Evolutionary conservation across 1,284 basidiomycete genomes (phyloP), one percentile per base, ranked within the genome.

Genomic region (Apiotrichum sp.): DNA sequence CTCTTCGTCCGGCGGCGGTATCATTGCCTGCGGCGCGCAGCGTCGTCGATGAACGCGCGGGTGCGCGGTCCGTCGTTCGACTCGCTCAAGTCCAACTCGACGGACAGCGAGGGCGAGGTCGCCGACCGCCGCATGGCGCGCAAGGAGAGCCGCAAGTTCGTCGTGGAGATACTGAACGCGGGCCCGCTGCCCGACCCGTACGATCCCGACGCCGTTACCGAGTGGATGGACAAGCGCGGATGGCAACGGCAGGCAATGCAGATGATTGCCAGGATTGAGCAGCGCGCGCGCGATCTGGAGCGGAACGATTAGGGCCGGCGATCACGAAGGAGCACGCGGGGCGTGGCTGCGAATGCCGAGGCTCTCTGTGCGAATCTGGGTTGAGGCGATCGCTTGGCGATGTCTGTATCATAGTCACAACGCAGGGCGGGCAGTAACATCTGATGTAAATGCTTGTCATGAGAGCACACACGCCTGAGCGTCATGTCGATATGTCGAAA

Each of bases 151-250:
- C 13, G 32, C 7, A 47, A 47, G 31, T 56, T 62, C 55, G 59
- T 66, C 33, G 56, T 45, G 31, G 7, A 49, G 34, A 38, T 47
- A 10, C 32, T 71, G 35, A 52, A 58, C 22, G 48, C 55, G 31
- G 50, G 54, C 32, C 45, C 46, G 14, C 52, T 66, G 11, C 65
- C 64, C 2, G 31, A 65, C 5, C 22, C 63, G 39, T 61, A 65
- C 31, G 83, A 90, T 65, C 86, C 85, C 6, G 87, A 91, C 67
- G 83, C 78, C 33, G 80, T 91, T 35, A 86, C 86, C 74, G 85
- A 87, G 44, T 92, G 88, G 87, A 80, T 93, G 36, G 88, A 91
- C 60, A 72, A 82, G 57, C 80, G 86, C 45, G 80, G 82, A 11
- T 75, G 86, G 47, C 84, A 91, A 62, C 81, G 33, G 36, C 34